Evolutionary conservation across 441 rosid genomes (phyloP).

Genomic region (Gossypium trilobum): DNA sequence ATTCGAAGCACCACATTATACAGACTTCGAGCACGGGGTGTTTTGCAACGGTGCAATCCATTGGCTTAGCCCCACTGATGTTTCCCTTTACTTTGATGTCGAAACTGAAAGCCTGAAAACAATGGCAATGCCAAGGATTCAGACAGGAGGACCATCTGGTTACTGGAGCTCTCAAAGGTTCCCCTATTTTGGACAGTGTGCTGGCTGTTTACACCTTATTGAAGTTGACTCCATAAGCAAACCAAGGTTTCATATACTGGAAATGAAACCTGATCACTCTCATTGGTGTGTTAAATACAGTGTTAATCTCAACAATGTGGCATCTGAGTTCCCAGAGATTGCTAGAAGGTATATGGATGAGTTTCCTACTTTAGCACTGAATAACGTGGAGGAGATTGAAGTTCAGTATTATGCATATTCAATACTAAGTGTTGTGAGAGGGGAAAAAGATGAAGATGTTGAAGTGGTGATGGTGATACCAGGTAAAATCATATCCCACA

Average conservation of each 20-base stretch:
- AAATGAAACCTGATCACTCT: conserved; percentile 21
- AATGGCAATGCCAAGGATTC: conserved; percentile 17
- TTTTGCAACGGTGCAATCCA: conserved; percentile 29
- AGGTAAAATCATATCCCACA: conserved; percentile 5
- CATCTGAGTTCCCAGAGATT: conserved; percentile 16
- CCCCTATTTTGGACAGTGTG: conserved; percentile 20
- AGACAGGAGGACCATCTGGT: not conserved
- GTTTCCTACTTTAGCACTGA: not conserved
- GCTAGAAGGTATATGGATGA: not conserved
- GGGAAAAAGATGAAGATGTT: not conserved
- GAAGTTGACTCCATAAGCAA: conserved; percentile 19
- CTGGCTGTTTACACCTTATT: conserved; percentile 23
- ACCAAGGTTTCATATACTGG: conserved; percentile 13
- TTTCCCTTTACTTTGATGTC: conserved; percentile 15
- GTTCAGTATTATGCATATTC: conserved; percentile 12
- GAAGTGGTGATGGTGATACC: not conserved
- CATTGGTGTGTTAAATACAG: conserved; percentile 17
- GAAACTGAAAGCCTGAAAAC: conserved; percentile 16
- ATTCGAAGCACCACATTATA: conserved; percentile 4
- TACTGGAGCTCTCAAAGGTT: conserved; percentile 12
- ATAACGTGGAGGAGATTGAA: not conserved
- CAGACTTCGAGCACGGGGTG: not conserved
- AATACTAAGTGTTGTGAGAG: conserved; percentile 14
- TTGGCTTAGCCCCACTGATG: conserved; percentile 22
- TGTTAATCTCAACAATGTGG: conserved; percentile 9